Conservation (phyloP, 2,329 filamentous ascomycete genomes). For the Lecanicillium sp. region DNA sequence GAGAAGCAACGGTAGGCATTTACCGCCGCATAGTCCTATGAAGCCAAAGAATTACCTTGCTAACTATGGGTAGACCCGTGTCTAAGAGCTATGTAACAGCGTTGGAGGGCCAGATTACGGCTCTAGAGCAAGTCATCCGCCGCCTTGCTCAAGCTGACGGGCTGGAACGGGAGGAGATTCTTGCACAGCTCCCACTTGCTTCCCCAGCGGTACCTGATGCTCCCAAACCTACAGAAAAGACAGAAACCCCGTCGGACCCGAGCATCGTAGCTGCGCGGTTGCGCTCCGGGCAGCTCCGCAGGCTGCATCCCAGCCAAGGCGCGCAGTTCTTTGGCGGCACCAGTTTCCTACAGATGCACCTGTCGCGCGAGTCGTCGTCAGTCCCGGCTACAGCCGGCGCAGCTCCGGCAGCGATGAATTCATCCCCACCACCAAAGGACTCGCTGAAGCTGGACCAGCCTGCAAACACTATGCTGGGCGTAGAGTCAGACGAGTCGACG, state of each 20-base stretch:
- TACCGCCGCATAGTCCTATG: too few species aligned
- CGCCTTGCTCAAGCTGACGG: conserved; percentile 32
- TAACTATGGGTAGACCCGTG: too few species aligned
- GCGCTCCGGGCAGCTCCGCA: conserved; percentile 26
- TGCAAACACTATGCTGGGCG: not conserved
- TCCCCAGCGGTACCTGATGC: conserved; percentile 13
- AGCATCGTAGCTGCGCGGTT: conserved; percentile 23
- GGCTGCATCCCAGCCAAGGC: conserved; percentile 29
- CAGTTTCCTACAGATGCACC: conserved; percentile 34
- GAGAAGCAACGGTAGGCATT: conserved; percentile 31
- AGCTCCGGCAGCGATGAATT: conserved; percentile 4
- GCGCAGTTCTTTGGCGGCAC: conserved; percentile 41
- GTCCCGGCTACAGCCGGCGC: conserved; percentile 7
- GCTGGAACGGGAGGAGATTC: conserved; percentile 30
- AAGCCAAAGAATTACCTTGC: not conserved
- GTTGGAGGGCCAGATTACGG: conserved; percentile 36
- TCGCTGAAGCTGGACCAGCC: not conserved
- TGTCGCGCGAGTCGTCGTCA: conserved; percentile 19
- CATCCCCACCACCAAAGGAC: conserved; percentile 4
- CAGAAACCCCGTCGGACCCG: conserved; percentile 18
- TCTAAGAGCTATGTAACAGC: conserved; percentile 38
- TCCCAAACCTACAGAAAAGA: not conserved
- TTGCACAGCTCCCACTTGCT: conserved; percentile 25
- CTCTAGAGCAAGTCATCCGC: conserved; percentile 35
- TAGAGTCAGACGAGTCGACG: conserved; percentile 11